Evolutionary conservation across 306 rosid species (phyloP), one percentile per base, ranked within the genome.

Genomic region (Crotalaria pallida): DNA sequence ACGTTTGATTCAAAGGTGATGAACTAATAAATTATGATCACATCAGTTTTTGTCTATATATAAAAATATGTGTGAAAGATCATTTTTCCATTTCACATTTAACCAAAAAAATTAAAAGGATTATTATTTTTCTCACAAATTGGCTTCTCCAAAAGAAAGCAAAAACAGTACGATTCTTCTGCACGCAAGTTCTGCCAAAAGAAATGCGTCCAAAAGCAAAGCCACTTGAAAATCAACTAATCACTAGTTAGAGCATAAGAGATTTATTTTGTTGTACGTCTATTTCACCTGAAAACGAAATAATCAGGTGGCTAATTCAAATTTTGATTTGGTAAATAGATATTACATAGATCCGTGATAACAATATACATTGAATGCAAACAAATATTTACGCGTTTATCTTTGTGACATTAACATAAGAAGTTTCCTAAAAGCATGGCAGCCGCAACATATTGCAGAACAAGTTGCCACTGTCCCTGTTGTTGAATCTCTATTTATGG

Each of bases 121-220:
- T 5, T 15, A 7, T 56, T 6, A 26, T 26, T 55, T 5, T 55
- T 27, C 15, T 52, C 73, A 34, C 36, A 62, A 61, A 33, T 43
- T 51, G 36, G 10, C n/a, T 38, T 22, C 61, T 65, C 2, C 44
- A 21, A 10, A 9, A 63, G 61, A 77, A 53, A 77, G 44, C 33
- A 77, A 77, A 77, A 52, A 40, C 7, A 13, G 67, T 61, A 69
- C 81, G 66, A 63, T 61, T 69, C 65, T 77, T 60, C 7, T 53
- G n/a, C n/a, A 31, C 67, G 55, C n/a, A n/a, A 70, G 63, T 51
- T 69, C 23, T n/a, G 53, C 53, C 19, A 60, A 19, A 5, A 17
- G 3, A 17, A 50, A 26, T 41, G 49, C 38, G 61, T 69, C 56
- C 75, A 59, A 13, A 45, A 23, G 5, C 11, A 43, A 10, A 10